Evolutionary conservation across 352 stramenopile species (phyloP), one percentile per base, ranked within the genome.

Genomic region (Phytophthora nicotianae): DNA sequence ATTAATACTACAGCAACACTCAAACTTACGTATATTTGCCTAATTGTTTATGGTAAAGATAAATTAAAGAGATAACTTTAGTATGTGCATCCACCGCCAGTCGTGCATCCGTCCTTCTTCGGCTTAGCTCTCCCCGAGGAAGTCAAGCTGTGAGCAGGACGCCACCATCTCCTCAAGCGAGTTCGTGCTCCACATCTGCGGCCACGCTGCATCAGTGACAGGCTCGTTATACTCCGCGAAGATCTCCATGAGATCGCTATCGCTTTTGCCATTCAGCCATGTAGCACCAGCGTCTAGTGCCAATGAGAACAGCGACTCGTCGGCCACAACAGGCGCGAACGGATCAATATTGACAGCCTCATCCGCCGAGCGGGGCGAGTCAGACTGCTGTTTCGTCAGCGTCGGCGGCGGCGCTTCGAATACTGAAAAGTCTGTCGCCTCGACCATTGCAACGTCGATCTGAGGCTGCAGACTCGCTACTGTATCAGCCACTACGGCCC

Each of bases 181-280:
- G 47, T 77, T 77, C 37, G 75, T 82, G 51, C 75, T 84, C 75
- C 75, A 84, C 68, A 84, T 75, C 21, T 75, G 52, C 17, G 75
- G 70, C 62, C 62, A 70, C n/a, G 27, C 21, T 4, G 65, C 11
- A 14, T 77, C 65, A 19, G 59, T 68, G 52, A 68, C 58, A 13
- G 73, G 75, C 33, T 84, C 72, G 20, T 61, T 24, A 49, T 69
- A 82, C 24, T 77, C 75, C 13, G 74, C 50, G 45, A 84, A 80
- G 32, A 81, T 72, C 59, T 84, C 62, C 58, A 70, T 69, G 27
- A 83, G 50, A 17, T 66, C 62, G 14, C 27, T 45, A 9, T 62
- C 43, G 9, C 55, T 47, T 37, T 66, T 70, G 10, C 17, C 23
- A 5, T 37, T 37, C 1, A 66, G 43, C 62, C 62, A 70, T 8